These are phyloP conservation scores for Somion occarium DNA, from an alignment of 1,284 basidiomycete species.

Conservation along the genomic window DNA sequence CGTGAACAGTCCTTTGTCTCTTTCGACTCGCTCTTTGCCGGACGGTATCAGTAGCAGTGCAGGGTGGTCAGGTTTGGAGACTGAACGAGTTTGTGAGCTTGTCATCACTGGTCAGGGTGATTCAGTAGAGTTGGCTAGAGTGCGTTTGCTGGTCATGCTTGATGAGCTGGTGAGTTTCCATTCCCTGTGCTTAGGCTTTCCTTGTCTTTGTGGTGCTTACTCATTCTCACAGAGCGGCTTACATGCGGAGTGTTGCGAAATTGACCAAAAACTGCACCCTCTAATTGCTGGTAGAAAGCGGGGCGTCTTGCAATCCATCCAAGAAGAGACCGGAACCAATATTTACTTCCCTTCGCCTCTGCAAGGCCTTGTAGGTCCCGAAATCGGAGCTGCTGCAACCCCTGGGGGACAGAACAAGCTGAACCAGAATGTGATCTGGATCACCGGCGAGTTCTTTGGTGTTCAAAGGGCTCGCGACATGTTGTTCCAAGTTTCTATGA, in stretches of 20 bases:
- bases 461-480: slow-evolving; percentile 95
- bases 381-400: slow-evolving; percentile 30
- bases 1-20: slow-evolving; percentile 71
- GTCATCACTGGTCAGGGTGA: slow-evolving; percentile 87
- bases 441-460: slow-evolving; percentile 96
- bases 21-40: slow-evolving; percentile 69
- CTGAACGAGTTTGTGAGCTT: slow-evolving; percentile 89
- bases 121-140: slow-evolving; percentile 87
- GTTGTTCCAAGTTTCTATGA: slow-evolving; percentile 83
- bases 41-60: slow-evolving; percentile 71
- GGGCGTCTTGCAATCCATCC: slow-evolving; percentile 83
- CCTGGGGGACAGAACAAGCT: slow-evolving; percentile 18
- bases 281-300: slow-evolving; percentile 93
- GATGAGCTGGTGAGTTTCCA: slow-evolving; percentile 78
- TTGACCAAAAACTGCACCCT: slow-evolving; percentile 92
- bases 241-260: slow-evolving; percentile 87
- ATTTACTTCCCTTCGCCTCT: slow-evolving; percentile 93
- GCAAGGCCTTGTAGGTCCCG: slow-evolving; percentile 77
- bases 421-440: slow-evolving; percentile 80
- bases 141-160: slow-evolving; percentile 88
- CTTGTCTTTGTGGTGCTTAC: background rate
- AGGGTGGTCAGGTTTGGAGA: slow-evolving; percentile 86
- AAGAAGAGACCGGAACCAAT: slow-evolving; percentile 97
- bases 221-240: slow-evolving; percentile 64
- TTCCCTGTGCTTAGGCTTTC: background rate